Conservation (phyloP, 2,329 filamentous ascomycete genomes). For the Nigrospora osmanthi region DNA sequence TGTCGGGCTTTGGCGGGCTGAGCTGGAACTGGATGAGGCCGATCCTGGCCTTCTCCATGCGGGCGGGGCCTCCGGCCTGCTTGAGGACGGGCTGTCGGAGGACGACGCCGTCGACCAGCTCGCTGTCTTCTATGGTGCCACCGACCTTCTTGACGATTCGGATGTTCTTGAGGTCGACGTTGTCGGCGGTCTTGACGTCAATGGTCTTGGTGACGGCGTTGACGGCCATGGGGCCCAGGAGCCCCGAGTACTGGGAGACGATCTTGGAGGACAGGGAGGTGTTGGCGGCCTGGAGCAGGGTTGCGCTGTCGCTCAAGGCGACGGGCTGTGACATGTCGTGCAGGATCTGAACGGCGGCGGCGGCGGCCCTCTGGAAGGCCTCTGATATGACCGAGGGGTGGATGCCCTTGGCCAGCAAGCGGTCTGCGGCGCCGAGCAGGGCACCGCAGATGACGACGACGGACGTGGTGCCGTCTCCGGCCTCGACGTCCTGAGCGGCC, state of each 20-base stretch:
- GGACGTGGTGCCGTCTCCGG: conserved; percentile 95
- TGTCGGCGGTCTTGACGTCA: conserved; percentile 89
- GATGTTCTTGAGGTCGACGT: conserved; percentile 94
- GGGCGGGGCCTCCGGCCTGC: conserved; percentile 78
- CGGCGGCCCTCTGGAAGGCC: conserved; percentile 90
- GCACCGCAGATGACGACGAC: conserved; percentile 97
- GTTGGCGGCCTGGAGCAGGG: conserved; percentile 90
- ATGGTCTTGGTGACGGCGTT: conserved; percentile 95
- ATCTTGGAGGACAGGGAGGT: conserved; percentile 98
- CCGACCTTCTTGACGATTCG: conserved; percentile 96
- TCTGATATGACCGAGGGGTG: conserved; percentile 98
- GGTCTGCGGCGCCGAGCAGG: conserved; percentile 86
- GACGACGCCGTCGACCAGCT: conserved; percentile 91
- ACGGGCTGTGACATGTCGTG: conserved; percentile 96
- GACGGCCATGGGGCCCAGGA: conserved; percentile 95
- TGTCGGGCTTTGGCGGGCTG: conserved; percentile 97
- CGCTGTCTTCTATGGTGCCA: conserved; percentile 96
- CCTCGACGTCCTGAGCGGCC: conserved; percentile 95
- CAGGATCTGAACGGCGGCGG: conserved; percentile 79
- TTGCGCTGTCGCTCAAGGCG: conserved; percentile 76
- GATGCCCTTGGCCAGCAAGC: conserved; percentile 84
- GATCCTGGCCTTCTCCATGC: conserved; percentile 97
- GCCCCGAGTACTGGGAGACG: conserved; percentile 91
- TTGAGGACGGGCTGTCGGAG: conserved; percentile 91
- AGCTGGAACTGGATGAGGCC: conserved; percentile 98